Evolutionary conservation across 2,329 filamentous ascomycete genomes (phyloP), one percentile per base, ranked within the genome.

Genomic region (Trichoderma breve): DNA sequence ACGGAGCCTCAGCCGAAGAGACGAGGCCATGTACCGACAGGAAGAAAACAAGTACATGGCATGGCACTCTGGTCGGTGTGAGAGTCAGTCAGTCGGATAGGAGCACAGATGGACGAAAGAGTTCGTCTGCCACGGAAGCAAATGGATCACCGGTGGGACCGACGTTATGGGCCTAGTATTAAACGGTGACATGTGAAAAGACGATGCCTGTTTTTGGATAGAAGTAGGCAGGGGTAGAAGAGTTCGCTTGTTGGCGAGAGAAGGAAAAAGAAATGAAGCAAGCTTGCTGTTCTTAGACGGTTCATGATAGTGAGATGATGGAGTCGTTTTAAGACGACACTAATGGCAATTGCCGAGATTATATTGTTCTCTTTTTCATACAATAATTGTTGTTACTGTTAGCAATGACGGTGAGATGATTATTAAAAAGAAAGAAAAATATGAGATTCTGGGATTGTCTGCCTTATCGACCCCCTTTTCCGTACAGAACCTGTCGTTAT

Each of bases 1-100:
- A 67, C 64, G 64, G 64, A 67, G 64, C 64, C 34, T 43, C 64
- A 67, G 24, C 64, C 64, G 64, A 67, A 58, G 51, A 67, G 12
- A 57, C 64, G 34, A 67, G 53, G 43, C 24, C 30, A 14, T 39
- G 21, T 32, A 18, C n/a, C 15, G 24, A 21, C 6, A 39, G 28
- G n/a, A 28, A 39, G 12, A 36, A 14, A 15, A 15, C 28, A 24
- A 14, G 15, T 36, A 64, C 47, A 53, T 6, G 47, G 21, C 47
- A 53, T 21, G 14, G 6, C 3, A 0, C 15, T 43, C 4, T 53
- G 34, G 36, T 47, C 36, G 61, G 63, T 60, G 57, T 60, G 57
- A 60, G 57, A 60, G 57, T 60, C 57, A 58, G 55, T 32, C n/a
- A 21, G 21, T 53, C 53, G 57, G 57, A 60, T 60, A 60, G 57